Evolutionary conservation across 2,329 filamentous ascomycete genomes (phyloP), one percentile per base, ranked within the genome.

Genomic region (Aspergillus intermedius): DNA sequence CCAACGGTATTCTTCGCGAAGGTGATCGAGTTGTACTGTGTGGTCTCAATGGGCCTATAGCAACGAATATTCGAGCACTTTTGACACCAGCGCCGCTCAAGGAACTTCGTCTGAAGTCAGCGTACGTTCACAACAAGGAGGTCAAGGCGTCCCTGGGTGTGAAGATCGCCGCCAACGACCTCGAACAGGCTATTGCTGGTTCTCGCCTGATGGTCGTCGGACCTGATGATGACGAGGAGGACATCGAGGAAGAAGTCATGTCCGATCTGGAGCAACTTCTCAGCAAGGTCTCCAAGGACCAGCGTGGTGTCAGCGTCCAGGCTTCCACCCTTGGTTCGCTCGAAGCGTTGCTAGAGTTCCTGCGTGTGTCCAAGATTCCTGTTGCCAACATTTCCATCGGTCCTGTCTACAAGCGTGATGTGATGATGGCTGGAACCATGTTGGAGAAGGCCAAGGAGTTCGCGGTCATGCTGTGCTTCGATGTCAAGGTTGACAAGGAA

Each of bases 391-490:
- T 98, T 54, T 91, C 89, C 51, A 97, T 98, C 63, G 93, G 93
- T 43, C 93, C 93, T 2, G 91, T 98, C 35, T 97, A 88, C 81
- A 96, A 96, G 78, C 88, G 93, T 62, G 93, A 98, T 71, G 88
- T 98, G 47, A 93, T 97, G 81, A 91, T 83, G 80, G 88, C 76
- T 1, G 91, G 89, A 64, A 87, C 88, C 59, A 98, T 98, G 93
- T 70, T 97, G 63, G 93, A 98, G 73, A 97, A 96, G 75, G 81
- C 85, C 13, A 89, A 89, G 57, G 91, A 98, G 66, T 94, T 85
- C 60, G 93, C 93, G n/a, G 88, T 97, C 67, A 98, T 98, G 93
- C 83, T 98, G 45, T 97, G 93, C 70, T 98, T 98, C 79, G 94
- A 98, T 69, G 93, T 98, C 73, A 97, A 96, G 76, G 88, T 98